A percentile compares a stretch with the other conserved stretches of the same genome.
These are phyloP conservation scores for Carnegiea gigantea DNA, from an alignment of 179 eudicot species.

Conservation along the genomic window DNA sequence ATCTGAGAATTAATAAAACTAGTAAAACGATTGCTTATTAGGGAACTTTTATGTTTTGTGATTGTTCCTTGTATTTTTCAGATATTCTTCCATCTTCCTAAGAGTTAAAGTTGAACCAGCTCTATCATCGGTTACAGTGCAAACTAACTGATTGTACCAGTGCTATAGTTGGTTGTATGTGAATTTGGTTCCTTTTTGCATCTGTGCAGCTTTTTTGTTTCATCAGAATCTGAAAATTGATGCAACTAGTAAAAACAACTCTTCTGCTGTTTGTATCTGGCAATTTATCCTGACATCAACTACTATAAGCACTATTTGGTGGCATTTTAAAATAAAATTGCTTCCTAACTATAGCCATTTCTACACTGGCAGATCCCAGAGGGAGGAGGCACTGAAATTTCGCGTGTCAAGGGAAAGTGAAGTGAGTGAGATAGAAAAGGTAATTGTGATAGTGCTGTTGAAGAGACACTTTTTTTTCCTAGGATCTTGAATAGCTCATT, in stretches of 20 bases:
- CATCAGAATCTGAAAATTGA: not conserved
- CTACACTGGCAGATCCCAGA: conserved; percentile 58
- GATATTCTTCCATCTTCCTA: too few species aligned
- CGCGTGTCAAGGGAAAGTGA: conserved; percentile 81
- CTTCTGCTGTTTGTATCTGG: not conserved
- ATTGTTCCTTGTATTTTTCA: not conserved
- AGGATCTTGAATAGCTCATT: not conserved
- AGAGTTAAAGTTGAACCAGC: too few species aligned
- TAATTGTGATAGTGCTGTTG: conserved; percentile 1
- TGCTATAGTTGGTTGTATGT: not conserved
- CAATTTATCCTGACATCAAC: conserved; percentile 2
- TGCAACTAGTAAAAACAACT: not conserved
- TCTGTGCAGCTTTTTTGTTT: not conserved
- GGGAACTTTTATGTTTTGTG: not conserved
- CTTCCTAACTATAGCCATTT: conserved; percentile 4
- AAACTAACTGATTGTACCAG: too few species aligned
- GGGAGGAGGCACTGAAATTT: conserved; percentile 91
- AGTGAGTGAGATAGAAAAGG: conserved; percentile 52
- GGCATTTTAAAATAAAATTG: not conserved
- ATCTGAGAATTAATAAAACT: not conserved
- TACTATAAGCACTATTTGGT: conserved; percentile 17
- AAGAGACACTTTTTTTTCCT: not conserved
- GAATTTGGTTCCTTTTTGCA: not conserved
- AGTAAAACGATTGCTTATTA: not conserved
- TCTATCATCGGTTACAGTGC: too few species aligned